Conservation (phyloP, 331 rosid species). For the Telfairia occidentalis region DNA sequence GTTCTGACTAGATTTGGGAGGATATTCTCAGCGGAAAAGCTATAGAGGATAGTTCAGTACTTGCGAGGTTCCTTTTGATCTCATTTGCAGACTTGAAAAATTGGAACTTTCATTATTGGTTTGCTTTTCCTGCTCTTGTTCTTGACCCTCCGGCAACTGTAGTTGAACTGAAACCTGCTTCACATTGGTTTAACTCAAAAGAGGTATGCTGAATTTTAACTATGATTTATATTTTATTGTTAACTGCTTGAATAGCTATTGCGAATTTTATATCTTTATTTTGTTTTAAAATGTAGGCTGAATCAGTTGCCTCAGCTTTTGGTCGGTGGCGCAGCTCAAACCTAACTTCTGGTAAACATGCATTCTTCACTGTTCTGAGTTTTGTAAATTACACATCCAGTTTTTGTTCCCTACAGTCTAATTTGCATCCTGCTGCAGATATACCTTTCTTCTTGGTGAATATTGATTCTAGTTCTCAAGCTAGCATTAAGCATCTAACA, state of each 20-base stretch:
- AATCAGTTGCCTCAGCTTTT: slow-evolving; percentile 65
- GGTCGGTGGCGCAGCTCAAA: slow-evolving; percentile 72
- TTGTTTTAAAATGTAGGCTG: slow-evolving; percentile 39
- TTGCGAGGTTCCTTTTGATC: slow-evolving; percentile 73
- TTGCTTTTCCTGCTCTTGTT: slow-evolving; percentile 86
- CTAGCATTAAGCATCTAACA: slow-evolving; percentile 57
- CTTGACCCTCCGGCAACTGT: slow-evolving; percentile 80
- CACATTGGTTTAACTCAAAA: slow-evolving; percentile 43
- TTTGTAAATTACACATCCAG: not conserved
- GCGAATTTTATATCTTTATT: not conserved
- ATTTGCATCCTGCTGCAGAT: slow-evolving; percentile 36
- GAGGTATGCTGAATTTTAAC: slow-evolving; percentile 44
- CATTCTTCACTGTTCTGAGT: not conserved
- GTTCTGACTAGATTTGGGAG: slow-evolving; percentile 65
- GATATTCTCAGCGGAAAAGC: slow-evolving; percentile 79
- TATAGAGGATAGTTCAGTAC: slow-evolving; percentile 59
- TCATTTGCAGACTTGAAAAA: slow-evolving; percentile 89
- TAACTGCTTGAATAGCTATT: slow-evolving; percentile 8
- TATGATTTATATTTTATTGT: not conserved
- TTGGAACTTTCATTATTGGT: slow-evolving; percentile 87
- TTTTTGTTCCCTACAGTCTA: slow-evolving; percentile 11
- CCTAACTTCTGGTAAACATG: slow-evolving; percentile 47
- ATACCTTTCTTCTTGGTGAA: slow-evolving; percentile 72
- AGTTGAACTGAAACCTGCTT: slow-evolving; percentile 60
- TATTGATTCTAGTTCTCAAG: slow-evolving; percentile 43